Evolutionary conservation across 176 grass and related monocot genomes (phyloP), one percentile per base, ranked within the genome.

Genomic region (Coix lacrymajobi): DNA sequence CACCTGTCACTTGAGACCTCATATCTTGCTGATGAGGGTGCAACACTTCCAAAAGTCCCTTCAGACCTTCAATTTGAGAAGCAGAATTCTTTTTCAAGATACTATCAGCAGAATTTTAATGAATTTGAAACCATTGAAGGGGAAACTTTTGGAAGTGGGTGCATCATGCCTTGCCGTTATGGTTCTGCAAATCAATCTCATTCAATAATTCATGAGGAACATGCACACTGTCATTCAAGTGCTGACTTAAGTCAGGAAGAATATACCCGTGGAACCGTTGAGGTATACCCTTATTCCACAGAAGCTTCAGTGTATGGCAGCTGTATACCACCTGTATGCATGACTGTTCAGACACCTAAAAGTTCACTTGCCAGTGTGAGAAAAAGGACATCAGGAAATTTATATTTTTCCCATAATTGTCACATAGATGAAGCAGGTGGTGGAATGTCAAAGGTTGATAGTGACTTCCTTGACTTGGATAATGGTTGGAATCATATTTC

Each of bases 1-100:
- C 96, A 99, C 87, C 73, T 99, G 38, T 96, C 93, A 51, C 83
- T 94, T 30, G 93, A 99, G 69, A 96, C 96, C 57, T 99, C 91
- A 58, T 99, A 96, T 85, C 93, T 96, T 85, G 91, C 89, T 7
- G 93, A 99, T 79, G 96, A 95, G 82, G 93, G 93, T 45, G 96
- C 96, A 44, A 88, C 81, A 22, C 80, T 99, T 33, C 96, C 96
- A 60, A 99, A 91, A 78, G 75, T 85, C 49, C 83, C 75, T 72
- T 83, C 71, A 46, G 81, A 56, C 64, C 69, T 87, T 39, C 75
- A 78, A 63, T 22, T 73, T 41, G 78, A 89, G 63, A 94, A 89
- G 70, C 79, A 73, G 76, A 30, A 52, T 66, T 79, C 22, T 52
- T 60, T 71, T 25, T 81, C 62, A 58, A 82, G 48, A 80, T 80